Conservation (phyloP, 75 land plant genomes). For the Cupressus sempervirens region DNA sequence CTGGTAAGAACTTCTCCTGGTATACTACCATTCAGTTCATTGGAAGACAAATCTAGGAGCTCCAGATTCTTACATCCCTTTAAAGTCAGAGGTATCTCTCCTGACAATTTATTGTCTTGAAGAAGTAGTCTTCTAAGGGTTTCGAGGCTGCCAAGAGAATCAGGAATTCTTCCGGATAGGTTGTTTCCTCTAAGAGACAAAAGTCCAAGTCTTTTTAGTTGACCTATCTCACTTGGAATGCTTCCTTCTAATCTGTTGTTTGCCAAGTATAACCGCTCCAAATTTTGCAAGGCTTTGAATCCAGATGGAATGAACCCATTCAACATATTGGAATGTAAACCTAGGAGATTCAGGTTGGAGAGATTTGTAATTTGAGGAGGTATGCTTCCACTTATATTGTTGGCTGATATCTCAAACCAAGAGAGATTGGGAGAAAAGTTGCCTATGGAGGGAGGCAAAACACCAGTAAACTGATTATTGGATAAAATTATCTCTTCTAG, state of each 20-base stretch:
- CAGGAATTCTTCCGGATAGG: not conserved
- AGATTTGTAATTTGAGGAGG: not conserved
- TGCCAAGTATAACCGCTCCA: not conserved
- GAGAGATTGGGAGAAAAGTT: not conserved
- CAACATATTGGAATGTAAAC: not conserved
- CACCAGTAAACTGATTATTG: not conserved
- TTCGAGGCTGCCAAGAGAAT: not conserved
- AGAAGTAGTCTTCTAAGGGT: not conserved
- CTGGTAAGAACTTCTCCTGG: not conserved
- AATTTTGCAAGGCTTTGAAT: not conserved
- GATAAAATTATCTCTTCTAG: not conserved
- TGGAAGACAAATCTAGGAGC: not conserved
- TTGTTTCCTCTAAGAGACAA: not conserved
- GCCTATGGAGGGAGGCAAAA: not conserved
- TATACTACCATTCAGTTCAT: not conserved
- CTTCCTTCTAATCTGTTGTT: constrained; percentile 3
- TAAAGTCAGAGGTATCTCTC: not conserved
- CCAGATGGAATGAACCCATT: not conserved
- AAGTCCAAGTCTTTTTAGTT: not conserved
- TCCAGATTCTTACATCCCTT: not conserved
- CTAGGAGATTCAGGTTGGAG: not conserved
- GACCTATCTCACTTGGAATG: not conserved
- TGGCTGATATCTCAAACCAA: not conserved
- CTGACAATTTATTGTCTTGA: not conserved
- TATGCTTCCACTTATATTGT: not conserved